These are phyloP conservation scores for Termitomyces sp. DNA, from an alignment of 768 basidiomycete genomes.

Conservation along the genomic window DNA sequence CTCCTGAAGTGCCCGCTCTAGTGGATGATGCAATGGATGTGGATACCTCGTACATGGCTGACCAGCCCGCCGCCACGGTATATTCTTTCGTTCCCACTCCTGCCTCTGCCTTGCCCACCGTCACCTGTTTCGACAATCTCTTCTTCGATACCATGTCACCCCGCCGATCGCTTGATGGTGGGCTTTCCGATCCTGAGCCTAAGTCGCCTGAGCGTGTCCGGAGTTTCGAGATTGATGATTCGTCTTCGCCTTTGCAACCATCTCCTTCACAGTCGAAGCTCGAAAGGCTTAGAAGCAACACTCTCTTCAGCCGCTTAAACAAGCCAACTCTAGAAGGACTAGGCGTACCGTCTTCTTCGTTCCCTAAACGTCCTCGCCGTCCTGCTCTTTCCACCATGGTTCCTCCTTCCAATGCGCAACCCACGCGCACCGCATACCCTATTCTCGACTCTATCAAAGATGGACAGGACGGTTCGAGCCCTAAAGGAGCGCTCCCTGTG, in stretches of 20 bases:
- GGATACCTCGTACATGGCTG: constrained; percentile 47
- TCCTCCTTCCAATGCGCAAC: constrained; percentile 33
- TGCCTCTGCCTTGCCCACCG: constrained; percentile 45
- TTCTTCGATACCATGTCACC: constrained; percentile 58
- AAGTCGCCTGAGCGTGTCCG: constrained; percentile 46
- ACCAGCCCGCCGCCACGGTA: constrained; percentile 20
- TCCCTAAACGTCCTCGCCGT: constrained; percentile 55
- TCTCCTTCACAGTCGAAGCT: constrained; percentile 47
- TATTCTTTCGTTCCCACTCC: constrained; percentile 30
- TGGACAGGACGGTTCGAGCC: constrained; percentile 20
- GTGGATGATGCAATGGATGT: constrained; percentile 76
- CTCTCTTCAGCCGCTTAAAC: constrained; percentile 40
- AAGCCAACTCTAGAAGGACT: constrained; percentile 50
- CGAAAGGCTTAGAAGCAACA: constrained; percentile 41
- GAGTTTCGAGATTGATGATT: constrained; percentile 29
- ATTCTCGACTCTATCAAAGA: constrained; percentile 24
- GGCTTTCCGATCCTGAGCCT: constrained; percentile 33
- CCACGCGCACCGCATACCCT: constrained; percentile 38
- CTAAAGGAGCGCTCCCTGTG: constrained; percentile 40
- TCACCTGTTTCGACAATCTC: constrained; percentile 49
- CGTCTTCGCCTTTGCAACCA: constrained; percentile 44
- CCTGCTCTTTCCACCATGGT: constrained; percentile 64
- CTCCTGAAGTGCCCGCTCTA: constrained; percentile 35
- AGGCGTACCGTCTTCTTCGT: constrained; percentile 46
- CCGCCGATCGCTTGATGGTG: constrained; percentile 38